Percentiles rank a stretch among this genome's conserved stretches.
Evolutionary conservation across 495 filamentous ascomycete species (phyloP).

Genomic region (Barbatosphaeria neglecta): DNA sequence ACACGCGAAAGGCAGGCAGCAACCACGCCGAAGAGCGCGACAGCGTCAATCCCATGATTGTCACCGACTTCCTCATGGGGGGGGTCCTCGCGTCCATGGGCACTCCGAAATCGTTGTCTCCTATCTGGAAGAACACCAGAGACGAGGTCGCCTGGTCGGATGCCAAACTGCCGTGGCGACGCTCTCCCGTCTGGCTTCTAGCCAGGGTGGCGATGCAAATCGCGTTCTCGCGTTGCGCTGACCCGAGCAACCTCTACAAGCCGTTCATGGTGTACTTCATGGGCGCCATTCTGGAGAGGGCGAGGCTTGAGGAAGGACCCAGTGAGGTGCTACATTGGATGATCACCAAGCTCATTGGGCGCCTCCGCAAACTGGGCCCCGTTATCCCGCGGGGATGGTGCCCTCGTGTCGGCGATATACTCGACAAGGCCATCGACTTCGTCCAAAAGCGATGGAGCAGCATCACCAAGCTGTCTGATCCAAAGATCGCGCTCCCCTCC

Average conservation of each 20-base stretch:
- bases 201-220: conserved; percentile 44
- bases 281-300: conserved; percentile 22
- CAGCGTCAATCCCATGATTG: conserved; percentile 39
- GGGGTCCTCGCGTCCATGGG: conserved; percentile 35
- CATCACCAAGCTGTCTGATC: not conserved
- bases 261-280: conserved; percentile 43
- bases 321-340: conserved; percentile 32
- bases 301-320: not conserved
- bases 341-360: conserved; percentile 36
- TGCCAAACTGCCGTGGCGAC: conserved; percentile 33
- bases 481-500: not conserved
- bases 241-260: conserved; percentile 35
- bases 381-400: not conserved
- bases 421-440: not conserved
- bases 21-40: conserved; percentile 38
- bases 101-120: conserved; percentile 7
- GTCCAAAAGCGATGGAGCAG: conserved; percentile 2
- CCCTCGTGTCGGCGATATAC: not conserved
- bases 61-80: conserved; percentile 43
- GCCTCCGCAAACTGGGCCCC: conserved; percentile 32
- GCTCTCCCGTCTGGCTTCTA: conserved; percentile 50
- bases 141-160: conserved; percentile 47
- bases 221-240: conserved; percentile 1
- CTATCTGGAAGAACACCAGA: conserved; percentile 45
- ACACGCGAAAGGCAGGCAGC: conserved; percentile 26